Conservation (phyloP, 2,329 filamentous ascomycete species). For the Chaetomiaceae sp. region DNA sequence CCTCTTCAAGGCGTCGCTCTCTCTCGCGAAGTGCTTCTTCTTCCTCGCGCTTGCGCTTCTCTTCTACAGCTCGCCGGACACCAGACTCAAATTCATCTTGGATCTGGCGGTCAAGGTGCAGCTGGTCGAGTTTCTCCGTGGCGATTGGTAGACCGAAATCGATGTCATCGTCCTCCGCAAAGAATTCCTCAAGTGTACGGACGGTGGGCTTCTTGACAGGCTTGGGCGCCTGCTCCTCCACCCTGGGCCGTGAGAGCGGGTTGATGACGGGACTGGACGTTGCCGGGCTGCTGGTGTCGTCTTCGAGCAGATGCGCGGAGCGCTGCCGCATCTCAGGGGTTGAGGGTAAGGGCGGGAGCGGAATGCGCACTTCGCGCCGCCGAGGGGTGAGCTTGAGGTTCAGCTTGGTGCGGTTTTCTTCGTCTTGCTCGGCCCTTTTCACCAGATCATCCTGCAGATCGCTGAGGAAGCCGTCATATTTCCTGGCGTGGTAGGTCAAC, state of each 20-base stretch:
- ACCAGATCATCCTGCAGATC: constrained; percentile 12
- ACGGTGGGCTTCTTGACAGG: not conserved
- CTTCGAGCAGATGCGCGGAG: not conserved
- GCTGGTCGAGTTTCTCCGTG: constrained; percentile 16
- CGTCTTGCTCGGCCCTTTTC: constrained; percentile 12
- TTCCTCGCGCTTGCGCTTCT: constrained; percentile 15
- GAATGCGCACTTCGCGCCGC: constrained; percentile 11
- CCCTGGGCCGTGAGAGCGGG: constrained; percentile 1
- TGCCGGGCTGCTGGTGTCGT: constrained; percentile 6
- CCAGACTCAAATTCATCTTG: constrained; percentile 13
- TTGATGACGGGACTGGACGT: not conserved
- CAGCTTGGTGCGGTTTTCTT: constrained; percentile 6
- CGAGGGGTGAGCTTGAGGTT: not conserved
- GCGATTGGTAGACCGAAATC: constrained; percentile 15
- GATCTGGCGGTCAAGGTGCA: constrained; percentile 21
- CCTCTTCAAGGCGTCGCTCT: constrained; percentile 24
- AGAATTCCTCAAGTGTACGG: constrained; percentile 17
- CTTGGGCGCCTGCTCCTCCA: constrained; percentile 7
- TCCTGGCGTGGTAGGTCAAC: constrained; percentile 15
- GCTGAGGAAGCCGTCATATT: constrained; percentile 20
- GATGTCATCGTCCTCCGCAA: constrained; percentile 17
- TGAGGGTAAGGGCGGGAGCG: constrained; percentile 7
- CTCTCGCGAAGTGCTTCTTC: constrained; percentile 19
- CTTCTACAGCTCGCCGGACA: constrained; percentile 10
- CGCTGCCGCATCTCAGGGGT: constrained; percentile 8